Evolutionary conservation across 2,329 filamentous ascomycete species (phyloP).

Genomic region (Hypocreales sp.): DNA sequence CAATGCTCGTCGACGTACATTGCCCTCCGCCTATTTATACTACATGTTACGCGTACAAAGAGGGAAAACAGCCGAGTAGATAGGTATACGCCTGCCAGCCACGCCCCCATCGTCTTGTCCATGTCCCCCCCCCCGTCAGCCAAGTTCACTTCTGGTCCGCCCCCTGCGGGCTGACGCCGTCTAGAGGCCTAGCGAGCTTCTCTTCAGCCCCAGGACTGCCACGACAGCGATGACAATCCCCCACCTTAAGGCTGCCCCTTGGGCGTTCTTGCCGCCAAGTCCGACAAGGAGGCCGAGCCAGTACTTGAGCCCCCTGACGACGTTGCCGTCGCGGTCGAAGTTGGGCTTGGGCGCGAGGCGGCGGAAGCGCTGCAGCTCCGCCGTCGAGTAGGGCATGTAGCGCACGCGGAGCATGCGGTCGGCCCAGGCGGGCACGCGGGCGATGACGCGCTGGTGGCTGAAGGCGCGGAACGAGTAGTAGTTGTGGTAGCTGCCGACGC

Average conservation of each 20-base stretch:
- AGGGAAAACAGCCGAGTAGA: no score
- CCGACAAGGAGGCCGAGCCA: constrained; percentile 35
- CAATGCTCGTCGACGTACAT: no score
- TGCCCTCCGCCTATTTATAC: no score
- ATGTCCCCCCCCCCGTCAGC: no score
- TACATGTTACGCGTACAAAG: no score
- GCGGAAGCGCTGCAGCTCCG: constrained; percentile 27
- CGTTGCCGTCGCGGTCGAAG: constrained; percentile 45
- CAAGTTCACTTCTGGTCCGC: no score
- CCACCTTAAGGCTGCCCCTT: constrained; percentile 38
- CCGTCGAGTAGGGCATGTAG: constrained; percentile 45
- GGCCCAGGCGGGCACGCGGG: constrained; percentile 20
- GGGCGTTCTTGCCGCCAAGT: constrained; percentile 32
- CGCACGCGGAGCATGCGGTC: constrained; percentile 45
- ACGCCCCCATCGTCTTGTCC: no score
- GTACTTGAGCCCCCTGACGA: constrained; percentile 34
- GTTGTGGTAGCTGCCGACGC: constrained; percentile 32
- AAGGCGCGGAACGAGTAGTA: constrained; percentile 28
- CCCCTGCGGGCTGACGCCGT: constrained; percentile 6
- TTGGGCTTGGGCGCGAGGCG: constrained; percentile 33
- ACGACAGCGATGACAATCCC: constrained; percentile 22
- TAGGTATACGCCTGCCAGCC: no score
- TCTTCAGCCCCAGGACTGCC: constrained; percentile 18
- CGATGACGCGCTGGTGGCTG: constrained; percentile 21
- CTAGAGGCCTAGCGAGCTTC: constrained; percentile 16